Base-by-base conservation (phyloP, 495 filamentous ascomycete species). In the Cercophora sp. region DNA sequence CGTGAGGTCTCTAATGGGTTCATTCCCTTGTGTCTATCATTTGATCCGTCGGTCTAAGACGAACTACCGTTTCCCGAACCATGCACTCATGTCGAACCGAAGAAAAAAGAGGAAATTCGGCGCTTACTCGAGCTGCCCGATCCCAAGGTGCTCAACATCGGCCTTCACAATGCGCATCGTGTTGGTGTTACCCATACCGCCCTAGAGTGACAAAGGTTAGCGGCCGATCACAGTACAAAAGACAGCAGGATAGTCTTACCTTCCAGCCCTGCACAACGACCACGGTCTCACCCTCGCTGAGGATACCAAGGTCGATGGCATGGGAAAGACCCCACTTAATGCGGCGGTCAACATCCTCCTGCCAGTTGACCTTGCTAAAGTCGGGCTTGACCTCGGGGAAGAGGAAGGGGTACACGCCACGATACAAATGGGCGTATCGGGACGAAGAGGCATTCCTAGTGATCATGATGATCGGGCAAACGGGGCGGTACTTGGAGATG, bases 391-490 rank as follows among this genome's bases (percentile, higher is more conserved):
- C 70, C 77, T 96, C 85, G 41, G 87, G 82, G 79, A 96, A 98
- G 56, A 86, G 77, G 85, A 97, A 97, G 16, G 93, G 93, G 69
- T 96, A 98, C 44, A 97, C 91, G 56, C 94, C 93, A 60, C 93
- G 93, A 75, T 96, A 97, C 64, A 98, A 74, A 72, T 97, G 93
- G 44, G 85, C 88, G 71, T 91, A 97, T 75, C 93, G 77, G 27
- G 89, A 85, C 36, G 94, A 90, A 41, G 78, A 81, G 19, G 84
- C 67, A 69, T 87, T 96, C 52, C 94, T 84, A 51, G 91, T 94
- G 59, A 98, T 85, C 93, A 96, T 98, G 76, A 98, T 85, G 69
- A 98, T 96, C 45, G 93, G 93, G 83, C 93, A 96, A 46, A 96
- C 90, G 23, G 93, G 93, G 63, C 93, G 86, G 75, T 97, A 98